Conservation (phyloP, 306 rosid genomes). For the Vigna unguiculata region DNA sequence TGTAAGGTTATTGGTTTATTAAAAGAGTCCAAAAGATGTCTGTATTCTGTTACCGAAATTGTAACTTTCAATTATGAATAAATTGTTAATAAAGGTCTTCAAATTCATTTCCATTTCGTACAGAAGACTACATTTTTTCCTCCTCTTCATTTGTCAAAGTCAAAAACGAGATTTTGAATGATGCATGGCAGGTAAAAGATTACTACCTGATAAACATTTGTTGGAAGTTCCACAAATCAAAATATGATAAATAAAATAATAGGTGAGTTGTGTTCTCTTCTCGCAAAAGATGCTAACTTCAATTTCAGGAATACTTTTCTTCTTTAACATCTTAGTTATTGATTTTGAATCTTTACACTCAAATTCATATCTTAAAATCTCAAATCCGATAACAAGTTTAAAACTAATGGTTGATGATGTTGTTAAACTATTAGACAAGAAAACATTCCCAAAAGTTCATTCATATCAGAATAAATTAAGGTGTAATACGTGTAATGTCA, state of each 20-base stretch:
- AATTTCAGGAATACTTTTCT: neutral
- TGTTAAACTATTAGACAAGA: neutral
- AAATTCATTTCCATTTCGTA: neutral
- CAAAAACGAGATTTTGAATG: neutral
- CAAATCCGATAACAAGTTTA: neutral
- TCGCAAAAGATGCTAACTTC: neutral
- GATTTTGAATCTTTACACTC: neutral
- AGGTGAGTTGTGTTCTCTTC: neutral
- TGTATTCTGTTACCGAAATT: conserved; percentile 35
- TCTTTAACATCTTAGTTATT: neutral
- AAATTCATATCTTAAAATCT: neutral
- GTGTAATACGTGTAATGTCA: neutral
- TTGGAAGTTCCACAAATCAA: neutral
- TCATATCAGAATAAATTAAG: neutral
- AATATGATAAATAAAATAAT: neutral
- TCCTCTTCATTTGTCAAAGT: neutral
- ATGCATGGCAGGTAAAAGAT: neutral
- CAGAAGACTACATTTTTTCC: neutral
- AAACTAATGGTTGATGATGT: neutral
- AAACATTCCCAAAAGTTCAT: neutral
- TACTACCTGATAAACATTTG: neutral
- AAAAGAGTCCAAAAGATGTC: conserved; percentile 34
- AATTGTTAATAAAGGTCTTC: conserved; percentile 21
- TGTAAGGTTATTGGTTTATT: conserved; percentile 24
- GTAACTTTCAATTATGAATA: conserved; percentile 19